phyloP scores from a whole-genome alignment of 2,329 filamentous ascomycete species.

The Capronia americana region DNA sequence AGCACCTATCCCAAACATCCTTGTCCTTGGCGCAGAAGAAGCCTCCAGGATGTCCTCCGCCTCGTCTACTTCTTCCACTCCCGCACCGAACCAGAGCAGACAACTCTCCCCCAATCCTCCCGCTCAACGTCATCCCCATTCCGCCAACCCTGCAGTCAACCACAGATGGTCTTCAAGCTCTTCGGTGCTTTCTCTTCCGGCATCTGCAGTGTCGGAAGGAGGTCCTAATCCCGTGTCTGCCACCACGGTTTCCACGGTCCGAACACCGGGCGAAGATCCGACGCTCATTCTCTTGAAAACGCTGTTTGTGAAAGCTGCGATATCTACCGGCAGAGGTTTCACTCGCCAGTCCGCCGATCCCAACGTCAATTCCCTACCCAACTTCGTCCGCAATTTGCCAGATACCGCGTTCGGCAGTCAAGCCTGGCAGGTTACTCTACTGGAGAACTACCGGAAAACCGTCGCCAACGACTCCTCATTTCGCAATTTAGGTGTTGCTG shows the following conservation, averaged over 20 bases:
- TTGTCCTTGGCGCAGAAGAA: slow-evolving; percentile 78
- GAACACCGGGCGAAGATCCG: slow-evolving; percentile 66
- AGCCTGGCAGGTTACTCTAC: slow-evolving; percentile 71
- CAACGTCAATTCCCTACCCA: slow-evolving; percentile 74
- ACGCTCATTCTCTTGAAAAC: slow-evolving; percentile 79
- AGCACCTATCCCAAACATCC: slow-evolving; percentile 80
- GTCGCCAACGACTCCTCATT: slow-evolving; percentile 76
- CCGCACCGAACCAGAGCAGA: slow-evolving; percentile 24
- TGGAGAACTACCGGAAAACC: slow-evolving; percentile 81
- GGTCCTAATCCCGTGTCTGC: slow-evolving; percentile 50
- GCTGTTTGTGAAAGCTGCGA: slow-evolving; percentile 81
- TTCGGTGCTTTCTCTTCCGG: slow-evolving; percentile 79
- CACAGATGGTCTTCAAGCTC: slow-evolving; percentile 77
- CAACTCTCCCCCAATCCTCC: slow-evolving; percentile 28
- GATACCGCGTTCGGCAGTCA: slow-evolving; percentile 78
- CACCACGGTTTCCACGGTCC: slow-evolving; percentile 53
- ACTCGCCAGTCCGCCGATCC: slow-evolving; percentile 32
- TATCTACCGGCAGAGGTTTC: slow-evolving; percentile 35
- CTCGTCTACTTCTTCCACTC: slow-evolving; percentile 26
- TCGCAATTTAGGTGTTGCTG: slow-evolving; percentile 50
- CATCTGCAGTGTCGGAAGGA: slow-evolving; percentile 46
- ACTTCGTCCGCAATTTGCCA: slow-evolving; percentile 77
- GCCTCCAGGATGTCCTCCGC: slow-evolving; percentile 39
- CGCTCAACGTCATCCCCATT: slow-evolving; percentile 27
- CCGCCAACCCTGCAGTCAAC: slow-evolving; percentile 33